Conservation (phyloP, 1,284 basidiomycete species). For the Tilletia walkeri region DNA sequence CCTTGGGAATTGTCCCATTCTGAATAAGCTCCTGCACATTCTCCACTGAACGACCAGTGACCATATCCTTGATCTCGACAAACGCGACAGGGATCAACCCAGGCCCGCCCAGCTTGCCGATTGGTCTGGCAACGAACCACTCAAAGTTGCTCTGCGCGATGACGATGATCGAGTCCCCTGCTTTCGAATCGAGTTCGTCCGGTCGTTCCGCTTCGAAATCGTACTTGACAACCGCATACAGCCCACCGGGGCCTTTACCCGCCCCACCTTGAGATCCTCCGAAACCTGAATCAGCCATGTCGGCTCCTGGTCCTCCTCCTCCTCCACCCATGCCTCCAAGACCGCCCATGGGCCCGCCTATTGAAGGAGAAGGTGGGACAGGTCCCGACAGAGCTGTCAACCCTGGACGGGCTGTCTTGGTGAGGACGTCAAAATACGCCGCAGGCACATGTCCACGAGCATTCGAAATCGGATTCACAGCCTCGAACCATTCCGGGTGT, state of each 20-base stretch:
- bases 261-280: constrained; percentile 13
- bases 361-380: constrained; percentile 17
- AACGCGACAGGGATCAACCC: constrained; percentile 95
- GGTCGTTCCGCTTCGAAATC: constrained; percentile 91
- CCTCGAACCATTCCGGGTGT: constrained; percentile 58
- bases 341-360: constrained; percentile 23
- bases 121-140: constrained; percentile 25
- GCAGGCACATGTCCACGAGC: constrained; percentile 89
- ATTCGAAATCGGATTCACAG: constrained; percentile 75
- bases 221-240: constrained; percentile 90
- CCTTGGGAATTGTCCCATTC: constrained; percentile 79
- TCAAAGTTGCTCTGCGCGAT: constrained; percentile 52
- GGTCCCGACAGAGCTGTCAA: constrained; percentile 19
- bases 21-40: constrained; percentile 78
- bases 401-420: constrained; percentile 38
- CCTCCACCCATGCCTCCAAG: too few species aligned
- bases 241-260: constrained; percentile 48
- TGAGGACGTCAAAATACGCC: constrained; percentile 68
- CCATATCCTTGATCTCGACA: constrained; percentile 90
- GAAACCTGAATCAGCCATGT: constrained; percentile 34
- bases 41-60: constrained; percentile 64
- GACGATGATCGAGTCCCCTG: constrained; percentile 83
- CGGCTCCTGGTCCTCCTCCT: constrained; percentile 10
- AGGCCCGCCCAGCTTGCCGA: constrained; percentile 81
- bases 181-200: constrained; percentile 91